Conservation (phyloP, 345 rosid genomes). For the Brassica juncea region DNA sequence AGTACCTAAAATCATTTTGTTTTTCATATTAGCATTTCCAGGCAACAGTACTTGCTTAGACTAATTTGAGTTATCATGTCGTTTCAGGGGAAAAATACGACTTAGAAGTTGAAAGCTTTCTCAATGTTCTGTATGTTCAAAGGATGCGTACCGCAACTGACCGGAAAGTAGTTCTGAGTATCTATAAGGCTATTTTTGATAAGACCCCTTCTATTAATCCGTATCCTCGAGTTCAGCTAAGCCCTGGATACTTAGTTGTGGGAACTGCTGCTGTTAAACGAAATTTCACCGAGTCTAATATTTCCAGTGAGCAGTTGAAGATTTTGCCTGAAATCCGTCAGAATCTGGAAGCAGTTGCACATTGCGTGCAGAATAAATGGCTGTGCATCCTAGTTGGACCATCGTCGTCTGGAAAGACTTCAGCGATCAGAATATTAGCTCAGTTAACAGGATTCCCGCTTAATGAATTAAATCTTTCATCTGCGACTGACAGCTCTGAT, state of each 20-base stretch:
- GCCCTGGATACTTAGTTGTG: slow-evolving; percentile 55
- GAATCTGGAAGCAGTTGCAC: slow-evolving; percentile 80
- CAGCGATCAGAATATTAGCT: slow-evolving; percentile 76
- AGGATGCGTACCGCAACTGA: slow-evolving; percentile 92
- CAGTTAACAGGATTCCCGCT: slow-evolving; percentile 75
- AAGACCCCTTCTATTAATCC: slow-evolving; percentile 69
- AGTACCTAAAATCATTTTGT: slow-evolving; percentile 19
- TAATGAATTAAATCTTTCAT: slow-evolving; percentile 80
- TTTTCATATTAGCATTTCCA: slow-evolving; percentile 5
- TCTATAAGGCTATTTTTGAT: slow-evolving; percentile 74
- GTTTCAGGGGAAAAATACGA: slow-evolving; percentile 50
- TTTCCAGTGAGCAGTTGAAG: slow-evolving; percentile 54
- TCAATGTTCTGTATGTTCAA: slow-evolving; percentile 77
- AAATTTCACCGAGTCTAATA: slow-evolving; percentile 44
- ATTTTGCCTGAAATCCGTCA: slow-evolving; percentile 74
- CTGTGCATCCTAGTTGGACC: slow-evolving; percentile 88
- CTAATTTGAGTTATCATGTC: slow-evolving; percentile 28
- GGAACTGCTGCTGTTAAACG: slow-evolving; percentile 73
- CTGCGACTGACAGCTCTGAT: slow-evolving; percentile 93
- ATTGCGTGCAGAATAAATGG: slow-evolving; percentile 79
- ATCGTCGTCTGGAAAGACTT: slow-evolving; percentile 91
- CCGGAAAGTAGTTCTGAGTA: slow-evolving; percentile 66
- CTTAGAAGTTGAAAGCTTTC: slow-evolving; percentile 54
- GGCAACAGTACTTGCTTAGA: slow-evolving; percentile 1
- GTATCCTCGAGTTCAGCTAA: slow-evolving; percentile 75